Conservation (phyloP, 441 rosid genomes). For the Biscutella laevigata region DNA sequence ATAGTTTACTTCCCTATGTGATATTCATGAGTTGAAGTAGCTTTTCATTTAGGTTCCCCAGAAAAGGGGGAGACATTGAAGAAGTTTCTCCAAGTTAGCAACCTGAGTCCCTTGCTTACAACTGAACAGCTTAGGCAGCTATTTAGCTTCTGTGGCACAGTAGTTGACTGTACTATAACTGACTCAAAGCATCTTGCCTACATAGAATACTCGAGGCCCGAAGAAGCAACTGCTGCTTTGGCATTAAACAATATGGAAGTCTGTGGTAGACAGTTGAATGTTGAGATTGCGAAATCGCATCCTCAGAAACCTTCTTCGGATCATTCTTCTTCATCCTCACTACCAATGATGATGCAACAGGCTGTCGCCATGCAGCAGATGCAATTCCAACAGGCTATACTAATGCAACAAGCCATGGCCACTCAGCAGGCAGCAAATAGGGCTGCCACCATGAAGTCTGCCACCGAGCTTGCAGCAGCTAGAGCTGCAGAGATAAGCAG, state of each 20-base stretch:
- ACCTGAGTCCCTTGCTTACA: slow-evolving; percentile 87
- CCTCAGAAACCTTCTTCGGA: slow-evolving; percentile 62
- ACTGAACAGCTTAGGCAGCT: slow-evolving; percentile 90
- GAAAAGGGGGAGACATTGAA: slow-evolving; percentile 59
- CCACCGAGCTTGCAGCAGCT: slow-evolving; percentile 95
- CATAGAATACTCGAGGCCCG: slow-evolving; percentile 82
- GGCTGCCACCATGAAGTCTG: slow-evolving; percentile 97
- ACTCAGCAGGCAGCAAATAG: slow-evolving; percentile 97
- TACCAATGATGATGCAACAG: slow-evolving; percentile 99
- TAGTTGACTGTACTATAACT: slow-evolving; percentile 72
- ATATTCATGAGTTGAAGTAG: slow-evolving; percentile 10
- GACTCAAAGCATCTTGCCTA: slow-evolving; percentile 90
- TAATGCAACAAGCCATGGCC: slow-evolving; percentile 92
- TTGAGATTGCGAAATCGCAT: slow-evolving; percentile 93
- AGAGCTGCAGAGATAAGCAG: slow-evolving; percentile 96
- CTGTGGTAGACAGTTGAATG: slow-evolving; percentile 84
- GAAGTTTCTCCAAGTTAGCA: slow-evolving; percentile 93
- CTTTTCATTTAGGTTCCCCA: slow-evolving; percentile 42
- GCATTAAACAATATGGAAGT: slow-evolving; percentile 93
- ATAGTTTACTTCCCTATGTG: neutral
- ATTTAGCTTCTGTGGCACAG: slow-evolving; percentile 89
- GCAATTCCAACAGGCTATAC: slow-evolving; percentile 97
- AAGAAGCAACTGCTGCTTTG: slow-evolving; percentile 90
- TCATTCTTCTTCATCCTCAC: slow-evolving; percentile 66
- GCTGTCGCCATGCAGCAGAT: slow-evolving; percentile 99